Percentiles rank a stretch among this genome's conserved stretches.
These are phyloP conservation scores for Acanthamoeba royreba DNA, from an alignment of 208 protist genomes.

Conservation along the genomic window DNA sequence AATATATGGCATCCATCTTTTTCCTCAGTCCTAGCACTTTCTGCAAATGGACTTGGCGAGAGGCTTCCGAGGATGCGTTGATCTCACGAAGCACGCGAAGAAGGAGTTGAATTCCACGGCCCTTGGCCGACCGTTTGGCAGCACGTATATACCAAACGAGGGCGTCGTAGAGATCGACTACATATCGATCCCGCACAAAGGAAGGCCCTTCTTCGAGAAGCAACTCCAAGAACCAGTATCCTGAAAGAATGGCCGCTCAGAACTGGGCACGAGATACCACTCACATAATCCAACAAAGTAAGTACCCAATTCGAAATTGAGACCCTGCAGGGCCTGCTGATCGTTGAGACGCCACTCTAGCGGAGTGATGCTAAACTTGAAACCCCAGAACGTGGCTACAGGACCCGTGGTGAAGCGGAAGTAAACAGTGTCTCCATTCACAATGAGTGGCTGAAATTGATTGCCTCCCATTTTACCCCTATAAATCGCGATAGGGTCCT, in stretches of 20 bases:
- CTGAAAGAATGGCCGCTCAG: too few species aligned
- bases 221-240: slow-evolving; percentile 22
- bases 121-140: background rate
- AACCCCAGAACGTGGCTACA: slow-evolving; percentile 34
- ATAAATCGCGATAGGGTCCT: slow-evolving; percentile 3
- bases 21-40: background rate
- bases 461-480: slow-evolving; percentile 4
- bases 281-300: background rate
- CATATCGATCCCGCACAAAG: background rate
- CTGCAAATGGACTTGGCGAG: background rate
- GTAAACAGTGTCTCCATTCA: slow-evolving; percentile 39
- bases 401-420: slow-evolving; percentile 27
- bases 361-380: background rate
- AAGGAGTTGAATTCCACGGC: background rate
- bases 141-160: background rate
- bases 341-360: slow-evolving; percentile 42
- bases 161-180: background rate
- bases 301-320: slow-evolving; percentile 41
- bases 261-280: background rate
- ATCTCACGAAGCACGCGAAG: background rate
- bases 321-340: slow-evolving; percentile 10
- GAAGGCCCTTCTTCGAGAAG: background rate
- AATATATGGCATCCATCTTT: background rate
- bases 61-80: background rate
- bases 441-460: slow-evolving; percentile 8